Base-by-base conservation (phyloP, 2,329 filamentous ascomycete genomes). In the Cladobotryum protrusum region DNA sequence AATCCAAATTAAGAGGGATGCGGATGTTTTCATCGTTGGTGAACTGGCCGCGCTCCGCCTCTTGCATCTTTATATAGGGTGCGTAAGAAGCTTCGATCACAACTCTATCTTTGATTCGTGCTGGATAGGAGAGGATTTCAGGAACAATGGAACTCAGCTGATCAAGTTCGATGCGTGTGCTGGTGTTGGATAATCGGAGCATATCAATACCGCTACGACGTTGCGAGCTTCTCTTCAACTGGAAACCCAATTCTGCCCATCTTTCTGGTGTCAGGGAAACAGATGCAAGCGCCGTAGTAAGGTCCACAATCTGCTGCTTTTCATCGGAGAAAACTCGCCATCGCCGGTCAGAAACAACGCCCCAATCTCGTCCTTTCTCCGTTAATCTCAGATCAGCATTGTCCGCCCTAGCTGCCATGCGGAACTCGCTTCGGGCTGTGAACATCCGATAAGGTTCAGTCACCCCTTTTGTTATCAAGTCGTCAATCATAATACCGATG, bases 361-460 rank as follows among this genome's bases (percentile, higher is more conserved):
- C 91, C 59, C 85, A 87, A 13, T 76, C 72, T 50, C 85, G 83
- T 9, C 89, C 93, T 64, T 85, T 85, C 29, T 79, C 75, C 0
- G 93, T 97, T 29, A 99, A 81, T 2, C 93, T 84, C 5, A 86
- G 68, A 68, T 99, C 93, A 34, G 93, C 93, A 63, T 99, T 99
- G 72, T 99, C 93, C 42, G 93, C 86, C 54, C 93, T 86, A 2
- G 89, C 83, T 40, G 86, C 89, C 79, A 99, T 91, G 54, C 93
- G 87, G 69, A 95, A 99, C 71, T 99, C 93, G 70, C 87, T 95
- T 56, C 93, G 83, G 5, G 88, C 87, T 2, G 93, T 99, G 72
- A 99, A 99, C 91, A 99, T 97, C 57, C 93, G 83, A 69, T 99
- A 99, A 1, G 93, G 93, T 64, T 99, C 93, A 2, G 87, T 91